Base-by-base conservation (phyloP, 441 rosid species). In the Euphorbia celastroides region DNA sequence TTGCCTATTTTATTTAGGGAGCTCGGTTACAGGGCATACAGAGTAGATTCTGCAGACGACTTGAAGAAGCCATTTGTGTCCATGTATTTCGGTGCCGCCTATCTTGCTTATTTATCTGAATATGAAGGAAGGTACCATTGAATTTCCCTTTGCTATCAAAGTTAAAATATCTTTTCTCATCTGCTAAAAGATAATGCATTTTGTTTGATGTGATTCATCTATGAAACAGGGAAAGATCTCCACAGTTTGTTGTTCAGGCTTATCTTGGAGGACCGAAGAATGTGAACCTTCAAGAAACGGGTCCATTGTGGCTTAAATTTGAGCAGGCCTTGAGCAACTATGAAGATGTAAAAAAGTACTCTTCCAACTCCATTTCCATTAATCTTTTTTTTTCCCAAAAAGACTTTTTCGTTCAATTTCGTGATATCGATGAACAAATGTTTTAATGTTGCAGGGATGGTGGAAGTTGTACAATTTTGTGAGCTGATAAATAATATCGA, bases 61-160 rank as follows among this genome's bases (percentile, higher is more conserved):
- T 67, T 93, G 51, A 77, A 74, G 51, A 93, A 80, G 70, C 99
- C 99, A 73, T 91, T 93, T 72, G 85, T 82, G 36, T 93, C 97
- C 27, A 78, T 88, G 88, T 93, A 91, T 82, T 93, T 89, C 9
- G 95, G 96, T 32, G 92, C 92, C 1, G 96, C 97, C 44, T 91
- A 91, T 66, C 67, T 87, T 71, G 81, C 87, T 58, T 91, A 90
- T 88, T 72, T 93, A 79, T 84, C 93, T 13, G 83, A 80, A 76
- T 93, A 91, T 60, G 95, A 93, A 77, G 93, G 97, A 70, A 74
- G 87, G 99, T 91, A 48, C 4, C 5, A 34, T 34, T 34, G 5
- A 3, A 34, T 34, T 34, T 34, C 38, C 9, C 9, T 34, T 34
- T 34, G 38, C 5, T 9, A 34, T 9, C 4, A 34, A 34, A 34